These are phyloP conservation scores for Pouteria glomerata DNA, from an alignment of 148 eudicot genomes.

Conservation along the genomic window DNA sequence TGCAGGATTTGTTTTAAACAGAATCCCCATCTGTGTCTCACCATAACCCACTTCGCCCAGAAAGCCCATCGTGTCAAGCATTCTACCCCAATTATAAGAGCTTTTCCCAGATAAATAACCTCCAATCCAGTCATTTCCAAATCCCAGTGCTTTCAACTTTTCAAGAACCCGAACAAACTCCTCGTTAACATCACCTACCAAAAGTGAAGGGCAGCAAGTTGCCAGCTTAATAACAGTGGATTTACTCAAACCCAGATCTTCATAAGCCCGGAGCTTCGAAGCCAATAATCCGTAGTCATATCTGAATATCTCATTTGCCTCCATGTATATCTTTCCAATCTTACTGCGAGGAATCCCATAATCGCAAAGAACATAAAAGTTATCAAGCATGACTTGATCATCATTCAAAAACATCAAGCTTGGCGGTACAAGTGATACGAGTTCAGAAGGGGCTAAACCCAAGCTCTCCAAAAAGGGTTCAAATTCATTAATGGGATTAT, in stretches of 20 bases:
- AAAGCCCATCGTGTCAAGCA: slow-evolving; percentile 33
- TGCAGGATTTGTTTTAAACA: slow-evolving; percentile 25
- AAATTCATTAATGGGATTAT: slow-evolving; percentile 52
- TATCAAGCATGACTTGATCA: slow-evolving; percentile 37
- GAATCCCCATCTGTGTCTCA: slow-evolving; percentile 24
- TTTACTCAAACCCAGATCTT: slow-evolving; percentile 40
- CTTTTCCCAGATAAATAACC: slow-evolving; percentile 29
- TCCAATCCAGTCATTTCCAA: slow-evolving; percentile 40
- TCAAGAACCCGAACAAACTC: slow-evolving; percentile 30
- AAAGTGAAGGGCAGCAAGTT: slow-evolving; percentile 35
- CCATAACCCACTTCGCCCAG: slow-evolving; percentile 42
- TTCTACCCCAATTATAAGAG: slow-evolving; percentile 37
- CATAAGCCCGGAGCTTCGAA: slow-evolving; percentile 41
- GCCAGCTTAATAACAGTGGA: slow-evolving; percentile 42
- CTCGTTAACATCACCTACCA: slow-evolving; percentile 27
- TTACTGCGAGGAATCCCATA: slow-evolving; percentile 44
- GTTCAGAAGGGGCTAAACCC: slow-evolving; percentile 36
- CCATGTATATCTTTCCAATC: slow-evolving; percentile 49
- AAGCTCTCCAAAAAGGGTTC: slow-evolving; percentile 65
- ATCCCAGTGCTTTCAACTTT: slow-evolving; percentile 33
- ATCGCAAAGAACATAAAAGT: slow-evolving; percentile 39
- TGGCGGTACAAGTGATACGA: slow-evolving; percentile 27
- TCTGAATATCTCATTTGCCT: slow-evolving; percentile 36
- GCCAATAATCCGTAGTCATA: slow-evolving; percentile 29
- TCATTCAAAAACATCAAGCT: slow-evolving; percentile 40